phyloP scores from a whole-genome alignment of 352 stramenopile genomes.

The Pythium chondricola region DNA sequence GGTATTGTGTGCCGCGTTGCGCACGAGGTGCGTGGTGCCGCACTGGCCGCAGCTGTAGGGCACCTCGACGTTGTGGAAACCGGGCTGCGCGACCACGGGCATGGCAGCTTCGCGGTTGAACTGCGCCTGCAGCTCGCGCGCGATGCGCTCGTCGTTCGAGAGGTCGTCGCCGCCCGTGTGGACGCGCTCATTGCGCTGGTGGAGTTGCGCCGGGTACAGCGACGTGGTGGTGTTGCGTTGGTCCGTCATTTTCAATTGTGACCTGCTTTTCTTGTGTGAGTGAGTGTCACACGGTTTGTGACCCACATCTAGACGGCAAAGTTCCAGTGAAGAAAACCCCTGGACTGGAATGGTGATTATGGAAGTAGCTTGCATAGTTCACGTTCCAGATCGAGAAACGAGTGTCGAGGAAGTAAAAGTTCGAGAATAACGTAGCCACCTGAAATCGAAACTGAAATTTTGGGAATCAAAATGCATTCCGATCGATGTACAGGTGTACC shows the following conservation, averaged over 20 bases:
- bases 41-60: constrained; percentile 66
- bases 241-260: constrained; percentile 3
- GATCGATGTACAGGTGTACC: too few species aligned
- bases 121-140: constrained; percentile 45
- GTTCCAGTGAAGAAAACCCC: constrained; percentile 11
- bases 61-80: constrained; percentile 19
- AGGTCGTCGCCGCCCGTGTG: too few species aligned
- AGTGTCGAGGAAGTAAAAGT: too few species aligned
- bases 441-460: too few species aligned
- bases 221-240: constrained; percentile 7
- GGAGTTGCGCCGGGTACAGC: constrained; percentile 17
- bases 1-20: constrained; percentile 44
- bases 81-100: constrained; percentile 34
- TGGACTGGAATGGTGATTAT: background rate
- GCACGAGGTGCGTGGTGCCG: constrained; percentile 52
- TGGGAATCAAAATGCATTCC: too few species aligned
- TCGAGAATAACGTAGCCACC: too few species aligned
- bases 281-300: constrained; percentile 3
- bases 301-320: too few species aligned
- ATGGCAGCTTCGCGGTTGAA: constrained; percentile 26
- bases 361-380: background rate
- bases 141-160: constrained; percentile 43
- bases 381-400: too few species aligned
- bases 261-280: background rate
- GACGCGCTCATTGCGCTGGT: too few species aligned